These are phyloP conservation scores for Lobosporangium transversale DNA, from an alignment of 192 early-diverging fungal genomes.

Conservation along the genomic window DNA sequence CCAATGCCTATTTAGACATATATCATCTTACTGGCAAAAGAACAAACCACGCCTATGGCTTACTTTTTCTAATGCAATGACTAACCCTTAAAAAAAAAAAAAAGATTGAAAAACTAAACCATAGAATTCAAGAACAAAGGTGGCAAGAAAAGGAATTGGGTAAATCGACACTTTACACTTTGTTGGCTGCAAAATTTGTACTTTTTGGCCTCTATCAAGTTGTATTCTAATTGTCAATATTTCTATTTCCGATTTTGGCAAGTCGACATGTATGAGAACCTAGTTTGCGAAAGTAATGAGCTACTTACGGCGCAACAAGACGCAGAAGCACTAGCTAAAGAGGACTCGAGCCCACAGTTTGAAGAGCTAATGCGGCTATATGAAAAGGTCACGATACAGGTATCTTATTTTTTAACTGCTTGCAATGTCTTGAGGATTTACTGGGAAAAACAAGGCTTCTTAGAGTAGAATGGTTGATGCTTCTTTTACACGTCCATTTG, in stretches of 20 bases:
- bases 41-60: not conserved
- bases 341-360: constrained; percentile 30
- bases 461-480: too few species aligned
- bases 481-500: too few species aligned
- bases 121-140: constrained; percentile 24
- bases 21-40: not conserved
- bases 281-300: constrained; percentile 25
- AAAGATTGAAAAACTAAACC: constrained; percentile 35
- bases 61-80: not conserved
- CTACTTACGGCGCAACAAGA: constrained; percentile 8
- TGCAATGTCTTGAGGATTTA: not conserved
- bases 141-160: constrained; percentile 21
- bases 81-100: not conserved
- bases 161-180: constrained; percentile 3
- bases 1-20: not conserved
- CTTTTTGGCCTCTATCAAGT: too few species aligned
- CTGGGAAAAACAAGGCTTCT: too few species aligned
- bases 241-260: too few species aligned
- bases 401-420: constrained; percentile 1
- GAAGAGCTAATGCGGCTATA: constrained; percentile 28
- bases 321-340: not conserved
- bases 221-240: too few species aligned
- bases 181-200: too few species aligned
- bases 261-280: constrained; percentile 13
- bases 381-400: constrained; percentile 16